Percentiles rank a stretch among this genome's conserved stretches.
phyloP scores from a whole-genome alignment of 306 rosid species.

The Astragalus membranaceus region DNA sequence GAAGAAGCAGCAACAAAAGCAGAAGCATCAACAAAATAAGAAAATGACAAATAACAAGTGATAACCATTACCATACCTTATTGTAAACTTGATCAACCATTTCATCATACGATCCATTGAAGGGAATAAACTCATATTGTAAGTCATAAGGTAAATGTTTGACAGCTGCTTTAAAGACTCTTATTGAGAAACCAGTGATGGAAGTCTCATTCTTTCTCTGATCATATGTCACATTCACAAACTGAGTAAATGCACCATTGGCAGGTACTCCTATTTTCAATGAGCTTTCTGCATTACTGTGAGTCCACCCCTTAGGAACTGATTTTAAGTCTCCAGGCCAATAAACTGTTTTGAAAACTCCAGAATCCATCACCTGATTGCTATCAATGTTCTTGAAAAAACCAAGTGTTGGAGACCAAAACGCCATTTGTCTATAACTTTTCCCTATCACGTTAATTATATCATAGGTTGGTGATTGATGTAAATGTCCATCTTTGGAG shows the following conservation, averaged over 20 bases:
- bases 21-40: too few species aligned
- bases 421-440: slow-evolving; percentile 40
- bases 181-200: slow-evolving; percentile 47
- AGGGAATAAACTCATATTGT: slow-evolving; percentile 29
- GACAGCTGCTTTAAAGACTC: slow-evolving; percentile 39
- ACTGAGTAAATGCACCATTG: slow-evolving; percentile 31
- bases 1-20: neutral
- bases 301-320: slow-evolving; percentile 24
- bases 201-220: slow-evolving; percentile 10
- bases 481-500: slow-evolving; percentile 20
- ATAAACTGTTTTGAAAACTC: slow-evolving; percentile 16
- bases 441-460: slow-evolving; percentile 51
- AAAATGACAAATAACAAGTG: too few species aligned
- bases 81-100: slow-evolving; percentile 41
- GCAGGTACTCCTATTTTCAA: slow-evolving; percentile 48
- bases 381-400: slow-evolving; percentile 21
- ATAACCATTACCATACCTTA: slow-evolving; percentile 47
- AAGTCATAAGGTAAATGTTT: slow-evolving; percentile 28
- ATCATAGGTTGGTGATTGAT: slow-evolving; percentile 17
- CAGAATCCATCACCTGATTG: neutral
- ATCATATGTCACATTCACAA: slow-evolving; percentile 39
- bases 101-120: slow-evolving; percentile 43
- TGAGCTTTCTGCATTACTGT: neutral
- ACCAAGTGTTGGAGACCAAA: slow-evolving; percentile 49
- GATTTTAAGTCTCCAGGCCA: slow-evolving; percentile 38